Base-by-base conservation (phyloP, 2,329 filamentous ascomycete species). In the Fusarium sp. region DNA sequence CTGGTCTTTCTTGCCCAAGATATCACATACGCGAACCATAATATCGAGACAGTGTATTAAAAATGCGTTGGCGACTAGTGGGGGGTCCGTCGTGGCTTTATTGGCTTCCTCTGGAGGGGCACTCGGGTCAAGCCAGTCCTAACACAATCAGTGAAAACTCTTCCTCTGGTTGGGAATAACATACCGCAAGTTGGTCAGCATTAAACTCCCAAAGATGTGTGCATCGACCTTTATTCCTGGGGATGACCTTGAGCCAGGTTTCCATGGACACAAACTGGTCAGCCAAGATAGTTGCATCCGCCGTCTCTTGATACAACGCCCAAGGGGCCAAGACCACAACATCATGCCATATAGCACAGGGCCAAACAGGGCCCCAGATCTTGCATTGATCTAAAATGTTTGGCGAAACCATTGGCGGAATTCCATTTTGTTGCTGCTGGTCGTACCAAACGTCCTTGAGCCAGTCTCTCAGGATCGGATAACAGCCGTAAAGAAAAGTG, bases 401-500 rank as follows among this genome's bases (percentile, higher is more conserved):
- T 2, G 73, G 73, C 0, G 64, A 59, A 1, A 75, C 73, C 62
- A 75, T 66, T 0, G 73, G 72, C 6, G 73, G 73, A 0, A 73
- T 54, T 1, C 73, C 73, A 7, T 44, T 49, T 1, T 48, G 59
- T 11, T 42, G 44, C 9, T 73, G 57, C 15, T 75, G 73, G 2
- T 75, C 73, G 1, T 46, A 59, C 34, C 58, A 65, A 2, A 74
- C 62, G 6, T 73, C 72, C 4, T 65, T 69, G 1, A 73, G 50
- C 72, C 72, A 74, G 28, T 72, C 52, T 80, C 77, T 22, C 85
- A 78, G 87, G 85, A 90, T 52, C 73, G 79, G 22, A 77, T 60
- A 62, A 5, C 83, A 83, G 59, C 87, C 79, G 72, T 85, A 90
- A 2, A 90, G 76, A 66, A 84, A 89, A 39, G 81, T 85, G 0